These are phyloP conservation scores for Ustilago vetiveriae DNA, from an alignment of 1,284 basidiomycete species.

Conservation along the genomic window DNA sequence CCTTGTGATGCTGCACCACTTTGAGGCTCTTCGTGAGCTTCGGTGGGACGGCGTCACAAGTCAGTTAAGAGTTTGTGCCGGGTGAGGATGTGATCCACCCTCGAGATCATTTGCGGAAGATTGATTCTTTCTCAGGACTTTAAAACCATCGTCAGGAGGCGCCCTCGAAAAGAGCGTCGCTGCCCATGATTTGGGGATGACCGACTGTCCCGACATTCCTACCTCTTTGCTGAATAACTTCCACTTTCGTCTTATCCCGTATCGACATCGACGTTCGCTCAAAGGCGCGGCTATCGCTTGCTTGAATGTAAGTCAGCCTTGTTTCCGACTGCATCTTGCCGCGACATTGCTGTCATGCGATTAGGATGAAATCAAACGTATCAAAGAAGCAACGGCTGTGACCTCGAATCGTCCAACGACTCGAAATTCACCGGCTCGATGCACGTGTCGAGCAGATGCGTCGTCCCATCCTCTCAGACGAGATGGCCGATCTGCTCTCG, in stretches of 20 bases:
- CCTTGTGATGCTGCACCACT: slow-evolving; percentile 17
- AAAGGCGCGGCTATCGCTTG: background rate
- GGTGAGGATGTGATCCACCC: slow-evolving; percentile 26
- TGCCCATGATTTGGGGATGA: slow-evolving; percentile 57
- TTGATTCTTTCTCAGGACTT: slow-evolving; percentile 31
- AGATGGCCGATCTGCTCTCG: slow-evolving; percentile 1
- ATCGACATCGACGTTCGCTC: background rate
- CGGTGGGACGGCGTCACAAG: slow-evolving; percentile 12
- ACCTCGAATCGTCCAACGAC: background rate
- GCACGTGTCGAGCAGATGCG: slow-evolving; percentile 32
- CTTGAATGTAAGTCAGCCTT: slow-evolving; percentile 22
- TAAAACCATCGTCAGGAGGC: slow-evolving; percentile 58
- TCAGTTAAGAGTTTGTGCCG: slow-evolving; percentile 40
- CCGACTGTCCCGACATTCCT: slow-evolving; percentile 47
- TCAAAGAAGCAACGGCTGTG: slow-evolving; percentile 22
- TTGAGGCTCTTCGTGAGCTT: slow-evolving; percentile 55
- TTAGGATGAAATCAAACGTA: slow-evolving; percentile 1
- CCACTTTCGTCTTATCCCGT: background rate
- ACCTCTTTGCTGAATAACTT: background rate
- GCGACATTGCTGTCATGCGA: background rate
- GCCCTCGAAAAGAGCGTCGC: slow-evolving; percentile 36
- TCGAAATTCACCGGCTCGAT: slow-evolving; percentile 3
- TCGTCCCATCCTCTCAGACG: background rate
- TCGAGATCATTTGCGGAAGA: slow-evolving; percentile 44
- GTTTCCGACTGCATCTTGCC: background rate